phyloP scores from a whole-genome alignment of 73 alveolate species.

The Halteria grandinella region DNA sequence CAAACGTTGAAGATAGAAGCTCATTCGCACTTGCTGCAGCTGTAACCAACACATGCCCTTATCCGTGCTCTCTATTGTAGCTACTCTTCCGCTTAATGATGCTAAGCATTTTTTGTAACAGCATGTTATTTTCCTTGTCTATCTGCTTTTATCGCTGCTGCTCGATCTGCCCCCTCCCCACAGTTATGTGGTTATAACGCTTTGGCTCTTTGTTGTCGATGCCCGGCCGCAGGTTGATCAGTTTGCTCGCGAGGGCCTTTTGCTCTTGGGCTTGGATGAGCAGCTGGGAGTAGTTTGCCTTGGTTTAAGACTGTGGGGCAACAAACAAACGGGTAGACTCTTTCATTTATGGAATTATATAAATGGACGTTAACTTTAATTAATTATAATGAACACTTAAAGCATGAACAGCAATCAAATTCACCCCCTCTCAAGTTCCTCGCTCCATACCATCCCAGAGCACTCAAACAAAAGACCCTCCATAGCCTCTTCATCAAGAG shows the following conservation, averaged over 20 bases:
- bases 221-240: constrained; percentile 6
- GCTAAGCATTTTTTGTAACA: constrained; percentile 25
- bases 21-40: background rate
- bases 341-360: too few relatives aligned
- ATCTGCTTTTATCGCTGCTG: constrained; percentile 3
- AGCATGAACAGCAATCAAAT: too few relatives aligned
- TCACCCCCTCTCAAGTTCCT: too few relatives aligned
- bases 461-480: too few relatives aligned
- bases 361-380: too few relatives aligned
- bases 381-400: too few relatives aligned
- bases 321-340: too few relatives aligned
- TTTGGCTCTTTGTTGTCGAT: constrained; percentile 28
- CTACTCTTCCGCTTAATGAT: constrained; percentile 17
- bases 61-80: constrained; percentile 17
- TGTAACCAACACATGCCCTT: too few relatives aligned
- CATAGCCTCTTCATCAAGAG: too few relatives aligned
- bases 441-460: too few relatives aligned
- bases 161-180: background rate
- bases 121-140: constrained; percentile 10
- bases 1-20: background rate
- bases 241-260: constrained; percentile 17
- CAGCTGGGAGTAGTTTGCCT: constrained; percentile 16
- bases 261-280: constrained; percentile 33
- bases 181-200: background rate
- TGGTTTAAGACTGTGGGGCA: too few relatives aligned